These are phyloP conservation scores for Amanita pseudoporphyria DNA, from an alignment of 768 basidiomycete species.

Conservation along the genomic window DNA sequence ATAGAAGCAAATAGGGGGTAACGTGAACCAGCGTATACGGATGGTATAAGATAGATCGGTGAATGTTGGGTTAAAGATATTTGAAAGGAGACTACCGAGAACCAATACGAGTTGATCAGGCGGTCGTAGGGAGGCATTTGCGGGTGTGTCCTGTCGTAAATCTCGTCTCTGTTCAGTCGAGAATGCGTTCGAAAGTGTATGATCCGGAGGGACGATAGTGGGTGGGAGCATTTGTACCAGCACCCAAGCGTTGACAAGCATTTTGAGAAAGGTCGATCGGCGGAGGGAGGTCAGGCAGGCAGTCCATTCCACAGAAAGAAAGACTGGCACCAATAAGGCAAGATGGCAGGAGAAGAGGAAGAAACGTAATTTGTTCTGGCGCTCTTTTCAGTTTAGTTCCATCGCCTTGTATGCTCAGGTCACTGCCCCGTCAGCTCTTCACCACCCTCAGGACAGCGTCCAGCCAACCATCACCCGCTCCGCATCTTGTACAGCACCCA, in stretches of 20 bases:
- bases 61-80: no score
- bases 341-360: neutral
- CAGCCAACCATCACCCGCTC: neutral
- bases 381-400: neutral
- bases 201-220: no score
- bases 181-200: neutral
- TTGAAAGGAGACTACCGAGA: no score
- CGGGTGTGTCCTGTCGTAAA: no score
- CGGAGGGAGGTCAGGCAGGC: neutral
- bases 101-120: no score
- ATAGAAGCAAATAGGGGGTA: neutral
- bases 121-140: no score
- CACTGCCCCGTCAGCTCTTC: neutral
- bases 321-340: neutral
- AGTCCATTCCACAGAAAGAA: neutral
- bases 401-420: neutral
- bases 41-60: no score
- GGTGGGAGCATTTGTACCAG: no score
- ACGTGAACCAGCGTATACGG: neutral
- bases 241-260: no score
- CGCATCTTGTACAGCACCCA: conserved; percentile 11
- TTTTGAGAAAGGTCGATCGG: no score
- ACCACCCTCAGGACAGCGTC: neutral
- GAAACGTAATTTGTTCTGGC: no score
- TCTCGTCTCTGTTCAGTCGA: neutral